Percentiles rank a stretch among this genome's conserved stretches.
These are phyloP conservation scores for Bombardia bombarda DNA, from an alignment of 495 filamentous ascomycete species.

Conservation along the genomic window DNA sequence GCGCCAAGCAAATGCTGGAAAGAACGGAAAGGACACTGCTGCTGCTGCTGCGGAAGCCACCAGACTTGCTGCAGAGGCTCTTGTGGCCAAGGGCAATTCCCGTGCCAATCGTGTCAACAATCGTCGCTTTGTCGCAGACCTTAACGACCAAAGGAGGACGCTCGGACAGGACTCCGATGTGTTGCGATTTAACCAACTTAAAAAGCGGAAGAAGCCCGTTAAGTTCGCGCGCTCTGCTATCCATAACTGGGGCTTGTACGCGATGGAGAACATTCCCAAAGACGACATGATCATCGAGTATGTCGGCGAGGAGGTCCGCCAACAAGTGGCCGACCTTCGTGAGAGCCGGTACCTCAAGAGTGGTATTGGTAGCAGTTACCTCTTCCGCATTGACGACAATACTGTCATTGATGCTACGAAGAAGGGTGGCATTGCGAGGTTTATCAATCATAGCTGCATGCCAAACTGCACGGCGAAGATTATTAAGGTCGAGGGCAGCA, in stretches of 20 bases:
- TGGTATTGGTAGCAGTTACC: conserved; percentile 93
- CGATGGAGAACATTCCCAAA: conserved; percentile 91
- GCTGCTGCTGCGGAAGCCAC: conserved; percentile 62
- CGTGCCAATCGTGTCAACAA: conserved; percentile 91
- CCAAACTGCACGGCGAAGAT: conserved; percentile 99
- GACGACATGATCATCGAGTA: conserved; percentile 99
- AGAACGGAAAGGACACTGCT: conserved; percentile 55
- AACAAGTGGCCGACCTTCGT: conserved; percentile 91
- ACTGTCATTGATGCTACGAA: conserved; percentile 98
- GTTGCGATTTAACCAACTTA: conserved; percentile 96
- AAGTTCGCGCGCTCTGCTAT: conserved; percentile 97
- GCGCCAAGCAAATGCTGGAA: conserved; percentile 70
- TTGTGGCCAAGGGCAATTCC: conserved; percentile 67
- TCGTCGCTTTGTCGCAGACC: conserved; percentile 83
- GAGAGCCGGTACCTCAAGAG: conserved; percentile 89
- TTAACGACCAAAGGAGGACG: conserved; percentile 86
- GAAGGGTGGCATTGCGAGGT: conserved; percentile 92
- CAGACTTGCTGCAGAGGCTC: conserved; percentile 69
- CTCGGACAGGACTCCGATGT: conserved; percentile 80
- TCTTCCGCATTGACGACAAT: conserved; percentile 97
- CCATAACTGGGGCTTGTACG: conserved; percentile 97
- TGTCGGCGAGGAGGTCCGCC: conserved; percentile 93
- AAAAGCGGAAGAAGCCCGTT: conserved; percentile 98
- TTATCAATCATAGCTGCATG: conserved; percentile 98
- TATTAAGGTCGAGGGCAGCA: conserved; percentile 98